Base-by-base conservation (phyloP, 2,329 filamentous ascomycete genomes). In the Colletotrichum limetticola region DNA sequence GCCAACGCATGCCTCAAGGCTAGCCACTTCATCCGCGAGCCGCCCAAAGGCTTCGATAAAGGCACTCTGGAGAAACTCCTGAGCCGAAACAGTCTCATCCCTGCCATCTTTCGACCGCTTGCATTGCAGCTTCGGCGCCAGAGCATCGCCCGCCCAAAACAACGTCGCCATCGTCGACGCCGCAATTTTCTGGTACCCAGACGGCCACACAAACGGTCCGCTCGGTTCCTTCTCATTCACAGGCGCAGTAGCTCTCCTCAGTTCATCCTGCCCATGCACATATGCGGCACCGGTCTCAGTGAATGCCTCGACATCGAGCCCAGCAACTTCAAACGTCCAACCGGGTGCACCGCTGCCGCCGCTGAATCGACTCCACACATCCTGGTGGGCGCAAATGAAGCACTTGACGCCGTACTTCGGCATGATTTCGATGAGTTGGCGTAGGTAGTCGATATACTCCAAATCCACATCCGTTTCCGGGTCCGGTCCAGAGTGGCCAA, bases 301-400 rank as follows among this genome's bases (percentile, higher is more conserved):
- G 28, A 83, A 83, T 8, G 81, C 78, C 59, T 82, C 79, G 35
- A 83, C 77, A 66, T 85, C 81, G 1, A 85, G 79, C 0, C 83
- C 83, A 1, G 80, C 83, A 0, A 82, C 79, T 65, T 83, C 80
- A 71, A 85, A 84, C 0, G 83, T 85, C 83, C 83, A 85, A 8
- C 81, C 80, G 0, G 83, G 83, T 4, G 83, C 83, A 59, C 83
- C 83, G 56, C 83, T 85, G 0, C 83, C 83, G 11, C 83, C 83
- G 35, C 83, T 83, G 68, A 82, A 84, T 5, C 83, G 78, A 58
- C 83, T 84, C 83, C 83, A 85, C 12, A 84, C 83, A 56, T 85
- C 83, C 73, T 85, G 83, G 26, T 85, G 83, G 0, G 82, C 83
- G 70, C 84, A 84, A n/a, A 85, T 66, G 70, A 85, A 85, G 74